Evolutionary conservation across 768 basidiomycete species (phyloP), one percentile per base, ranked within the genome.

Genomic region (Collybia mongolica): DNA sequence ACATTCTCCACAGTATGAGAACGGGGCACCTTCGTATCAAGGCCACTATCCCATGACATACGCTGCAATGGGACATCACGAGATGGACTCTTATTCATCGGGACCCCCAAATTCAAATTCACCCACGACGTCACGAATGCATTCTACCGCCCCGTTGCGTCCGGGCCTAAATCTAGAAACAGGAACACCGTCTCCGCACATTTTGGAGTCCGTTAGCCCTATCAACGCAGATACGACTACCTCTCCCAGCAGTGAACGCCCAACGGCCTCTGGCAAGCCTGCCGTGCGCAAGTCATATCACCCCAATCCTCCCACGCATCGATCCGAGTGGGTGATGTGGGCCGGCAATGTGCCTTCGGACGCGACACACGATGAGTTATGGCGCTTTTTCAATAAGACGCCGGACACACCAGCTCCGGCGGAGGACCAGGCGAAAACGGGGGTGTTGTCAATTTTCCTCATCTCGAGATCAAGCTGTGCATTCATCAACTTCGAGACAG

Each of bases 251-350:
- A 53, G 55, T 44, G 39, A 29, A 14, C 55, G 29, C 2, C 54
- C 48, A 9, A 7, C 58, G 22, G 43, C 18, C 18, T 49, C 50
- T 22, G 69, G 72, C 14, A 70, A 57, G 24, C 65, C 68, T 0
- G 28, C 68, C 4, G 60, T 70, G 20, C 82, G 85, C 37, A 76
- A 79, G 7, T 59, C 76, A 18, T 88, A 84, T 57, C 88, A 89
- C 54, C 87, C 87, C 2, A 86, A 82, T 49, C 80, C 84, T 0
- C 86, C 88, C 11, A 70, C 82, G 9, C 76, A 88, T 46, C 81
- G 91, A 12, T 91, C 90, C 6, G 90, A 92, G 51, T 95, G 89
- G 90, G 93, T 93, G 1, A 92, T 94, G 90, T 97, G 95, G 95
- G 86, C 84, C 11, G 95, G 95, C 8, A 98, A 98, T 61, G 88